phyloP scores from a whole-genome alignment of 169 alveolate genomes.

The Eimeria necatrix region DNA sequence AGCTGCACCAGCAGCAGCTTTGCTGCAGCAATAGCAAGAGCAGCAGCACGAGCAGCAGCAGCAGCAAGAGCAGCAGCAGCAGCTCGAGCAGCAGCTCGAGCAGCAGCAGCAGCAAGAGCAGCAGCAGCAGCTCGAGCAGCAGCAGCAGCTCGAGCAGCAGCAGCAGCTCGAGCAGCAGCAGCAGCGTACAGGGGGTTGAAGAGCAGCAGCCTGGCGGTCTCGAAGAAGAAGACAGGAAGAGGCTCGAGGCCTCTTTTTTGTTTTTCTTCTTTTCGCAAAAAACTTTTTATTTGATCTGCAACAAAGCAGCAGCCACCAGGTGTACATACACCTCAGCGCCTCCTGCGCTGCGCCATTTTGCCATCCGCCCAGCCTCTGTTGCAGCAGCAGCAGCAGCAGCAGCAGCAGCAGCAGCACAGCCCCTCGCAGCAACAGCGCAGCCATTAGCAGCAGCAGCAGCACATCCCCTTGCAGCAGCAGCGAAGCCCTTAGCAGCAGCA shows the following conservation, averaged over 20 bases:
- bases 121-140: not conserved
- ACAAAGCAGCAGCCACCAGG: not conserved
- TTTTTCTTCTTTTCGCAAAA: slow-evolving; percentile 27
- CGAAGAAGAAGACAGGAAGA: slow-evolving; percentile 75
- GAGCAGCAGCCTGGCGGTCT: slow-evolving; percentile 51
- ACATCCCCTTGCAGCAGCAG: too few relatives aligned
- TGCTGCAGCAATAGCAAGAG: too few relatives aligned
- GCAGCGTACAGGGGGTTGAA: slow-evolving; percentile 71
- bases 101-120: not conserved
- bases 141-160: not conserved
- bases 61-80: not conserved
- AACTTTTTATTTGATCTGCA: slow-evolving; percentile 30
- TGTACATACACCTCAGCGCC: not conserved
- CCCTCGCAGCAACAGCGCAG: too few relatives aligned
- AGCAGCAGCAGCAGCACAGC: slow-evolving; percentile 53
- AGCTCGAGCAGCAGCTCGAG: not conserved
- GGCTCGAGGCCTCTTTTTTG: slow-evolving; percentile 31
- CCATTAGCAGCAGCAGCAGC: too few relatives aligned
- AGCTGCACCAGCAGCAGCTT: too few relatives aligned
- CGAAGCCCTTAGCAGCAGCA: too few relatives aligned
- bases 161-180: slow-evolving; percentile 2
- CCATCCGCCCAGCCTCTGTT: too few relatives aligned
- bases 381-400: slow-evolving; percentile 43
- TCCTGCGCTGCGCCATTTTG: too few relatives aligned
- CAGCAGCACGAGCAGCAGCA: not conserved